These are phyloP conservation scores for Colletotrichum chrysophilum DNA, from an alignment of 2,329 filamentous ascomycete species.

Conservation along the genomic window DNA sequence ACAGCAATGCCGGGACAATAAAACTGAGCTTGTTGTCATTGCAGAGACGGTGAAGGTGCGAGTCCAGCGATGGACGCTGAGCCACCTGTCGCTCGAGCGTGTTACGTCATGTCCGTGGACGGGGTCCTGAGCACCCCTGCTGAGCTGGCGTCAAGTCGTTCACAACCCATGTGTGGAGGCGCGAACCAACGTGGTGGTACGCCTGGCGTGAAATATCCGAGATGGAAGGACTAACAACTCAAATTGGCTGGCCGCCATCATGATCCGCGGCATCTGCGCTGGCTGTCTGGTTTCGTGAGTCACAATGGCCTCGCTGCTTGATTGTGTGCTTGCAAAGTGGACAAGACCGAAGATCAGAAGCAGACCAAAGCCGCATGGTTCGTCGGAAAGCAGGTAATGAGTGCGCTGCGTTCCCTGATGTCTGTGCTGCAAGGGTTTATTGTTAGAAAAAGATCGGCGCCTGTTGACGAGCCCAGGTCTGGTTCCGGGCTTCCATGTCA, in stretches of 20 bases:
- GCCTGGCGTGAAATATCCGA: not conserved
- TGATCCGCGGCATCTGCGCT: not conserved
- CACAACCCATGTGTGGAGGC: not conserved
- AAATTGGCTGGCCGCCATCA: not conserved
- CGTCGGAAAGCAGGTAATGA: not conserved
- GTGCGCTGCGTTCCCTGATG: not conserved
- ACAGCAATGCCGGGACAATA: not conserved
- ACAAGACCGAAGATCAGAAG: not conserved
- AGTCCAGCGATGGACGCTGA: not conserved
- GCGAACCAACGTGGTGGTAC: not conserved
- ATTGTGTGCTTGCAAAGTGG: not conserved
- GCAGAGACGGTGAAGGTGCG: not conserved
- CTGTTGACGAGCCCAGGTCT: not conserved
- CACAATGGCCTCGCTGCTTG: not conserved
- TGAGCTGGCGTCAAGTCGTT: not conserved
- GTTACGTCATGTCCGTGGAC: constrained; percentile 5
- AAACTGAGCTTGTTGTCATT: not conserved
- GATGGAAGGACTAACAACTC: not conserved
- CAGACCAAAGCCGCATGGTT: not conserved
- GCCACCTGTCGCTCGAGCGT: not conserved
- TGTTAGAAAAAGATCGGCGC: constrained; percentile 1
- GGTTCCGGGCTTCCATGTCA: not conserved
- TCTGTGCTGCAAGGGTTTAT: not conserved
- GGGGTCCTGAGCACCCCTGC: not conserved
- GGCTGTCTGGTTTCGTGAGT: not conserved